A percentile compares a stretch with the other conserved stretches of the same genome.
These are phyloP conservation scores for Arctium minus DNA, from an alignment of 129 eudicot genomes.

Conservation along the genomic window DNA sequence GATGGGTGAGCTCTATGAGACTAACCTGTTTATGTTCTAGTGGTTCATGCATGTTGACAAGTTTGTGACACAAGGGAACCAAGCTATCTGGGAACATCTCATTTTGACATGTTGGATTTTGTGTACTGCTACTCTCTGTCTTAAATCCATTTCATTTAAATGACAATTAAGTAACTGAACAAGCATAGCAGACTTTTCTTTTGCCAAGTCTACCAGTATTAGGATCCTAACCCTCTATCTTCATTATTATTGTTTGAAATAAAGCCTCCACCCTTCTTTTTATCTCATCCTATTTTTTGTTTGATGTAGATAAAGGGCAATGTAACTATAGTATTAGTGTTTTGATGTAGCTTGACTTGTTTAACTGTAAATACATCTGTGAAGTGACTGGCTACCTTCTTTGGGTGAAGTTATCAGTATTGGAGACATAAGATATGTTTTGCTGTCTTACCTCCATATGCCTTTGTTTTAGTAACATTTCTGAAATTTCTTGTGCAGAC, in stretches of 20 bases:
- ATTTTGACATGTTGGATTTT: too few relatives aligned
- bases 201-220: background rate
- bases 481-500: constrained; percentile 53
- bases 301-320: background rate
- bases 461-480: background rate
- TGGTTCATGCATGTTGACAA: background rate
- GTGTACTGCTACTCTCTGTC: too few relatives aligned
- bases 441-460: background rate
- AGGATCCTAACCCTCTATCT: background rate
- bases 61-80: too few relatives aligned
- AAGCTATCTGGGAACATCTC: too few relatives aligned
- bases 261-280: background rate
- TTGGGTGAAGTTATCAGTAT: background rate
- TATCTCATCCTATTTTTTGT: background rate
- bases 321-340: background rate
- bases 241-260: background rate
- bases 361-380: background rate
- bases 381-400: background rate
- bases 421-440: background rate
- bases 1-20: constrained; percentile 61
- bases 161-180: background rate
- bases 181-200: background rate
- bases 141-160: too few relatives aligned
- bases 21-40: background rate
- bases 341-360: background rate